Base-by-base conservation (phyloP, 495 filamentous ascomycete genomes). In the Talaromyces liani region DNA sequence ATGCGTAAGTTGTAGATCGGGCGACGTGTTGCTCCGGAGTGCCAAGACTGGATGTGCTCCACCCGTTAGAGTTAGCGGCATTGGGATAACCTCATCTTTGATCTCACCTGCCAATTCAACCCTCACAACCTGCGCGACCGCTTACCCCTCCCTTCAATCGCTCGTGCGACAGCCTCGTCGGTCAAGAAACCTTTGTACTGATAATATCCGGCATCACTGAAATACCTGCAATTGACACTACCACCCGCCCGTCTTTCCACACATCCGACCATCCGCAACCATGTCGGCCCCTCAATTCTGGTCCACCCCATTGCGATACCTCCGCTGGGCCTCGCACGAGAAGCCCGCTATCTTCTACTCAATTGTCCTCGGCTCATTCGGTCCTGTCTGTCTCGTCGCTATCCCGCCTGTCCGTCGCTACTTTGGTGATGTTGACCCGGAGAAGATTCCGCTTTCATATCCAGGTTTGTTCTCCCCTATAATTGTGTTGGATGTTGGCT, bases 321-420 rank as follows among this genome's bases (percentile, higher is more conserved):
- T 89, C 56, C 88, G 87, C 75, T 98, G 92, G 88, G 85, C 92
- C 8, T 84, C 91, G 3, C 88, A 91, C 75, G 86, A 92, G 72
- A 87, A 87, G 71, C 94, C 95, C 29, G 92, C 92, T 45, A 86
- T 89, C 75, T 95, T 96, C 84, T 97, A 83, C 79, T 89, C 91
- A 63, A 77, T 89, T 63, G 65, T 89, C 63, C 79, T 98, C 61
- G 94, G 89, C 63, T 71, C 72, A 60, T 66, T 85, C 22, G 92
- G 93, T 2, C 94, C 93, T 33, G 74, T 90, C 56, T 74, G 82
- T 25, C 73, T 96, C 22, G 64, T 88, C 39, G 76, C 76, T 24
- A 86, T 88, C 12, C 90, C 93, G 9, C 90, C 91, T 45, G 75
- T 90, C 68, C 79, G 91, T 66, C 79, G 77, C 33, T 73, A 70